These are phyloP conservation scores for Conoideocrella luteorostrata DNA, from an alignment of 2,329 filamentous ascomycete genomes.

Conservation along the genomic window DNA sequence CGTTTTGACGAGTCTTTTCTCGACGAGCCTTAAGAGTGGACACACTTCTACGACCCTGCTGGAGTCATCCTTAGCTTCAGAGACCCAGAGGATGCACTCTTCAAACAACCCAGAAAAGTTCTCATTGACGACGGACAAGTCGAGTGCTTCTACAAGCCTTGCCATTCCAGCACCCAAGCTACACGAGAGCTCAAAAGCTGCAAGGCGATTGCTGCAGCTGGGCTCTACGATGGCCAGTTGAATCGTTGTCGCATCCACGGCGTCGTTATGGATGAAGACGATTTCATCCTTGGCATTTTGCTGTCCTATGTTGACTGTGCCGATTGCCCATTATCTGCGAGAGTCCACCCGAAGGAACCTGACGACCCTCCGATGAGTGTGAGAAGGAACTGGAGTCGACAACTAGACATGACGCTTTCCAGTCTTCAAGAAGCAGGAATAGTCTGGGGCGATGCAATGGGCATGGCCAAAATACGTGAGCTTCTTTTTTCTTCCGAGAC, in stretches of 20 bases:
- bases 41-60: slow-evolving; percentile 15
- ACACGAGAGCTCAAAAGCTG: slow-evolving; percentile 11
- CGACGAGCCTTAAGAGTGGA: slow-evolving; percentile 16
- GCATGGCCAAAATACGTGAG: not conserved
- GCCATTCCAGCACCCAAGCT: slow-evolving; percentile 7
- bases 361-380: slow-evolving; percentile 9
- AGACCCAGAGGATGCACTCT: slow-evolving; percentile 15
- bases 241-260: slow-evolving; percentile 14
- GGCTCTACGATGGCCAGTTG: slow-evolving; percentile 4
- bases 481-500: too few relatives aligned
- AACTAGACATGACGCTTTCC: slow-evolving; percentile 10
- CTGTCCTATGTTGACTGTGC: slow-evolving; percentile 11
- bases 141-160: slow-evolving; percentile 17
- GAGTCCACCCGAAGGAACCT: not conserved
- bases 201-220: slow-evolving; percentile 10
- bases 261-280: slow-evolving; percentile 12
- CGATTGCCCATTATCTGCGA: not conserved
- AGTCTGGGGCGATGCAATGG: slow-evolving; percentile 22
- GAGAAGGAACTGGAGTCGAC: slow-evolving; percentile 12
- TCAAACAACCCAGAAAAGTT: slow-evolving; percentile 14
- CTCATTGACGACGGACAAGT: slow-evolving; percentile 12
- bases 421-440: slow-evolving; percentile 18
- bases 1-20: slow-evolving; percentile 14
- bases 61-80: slow-evolving; percentile 13
- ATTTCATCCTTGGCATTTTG: slow-evolving; percentile 12